These are phyloP conservation scores for Blastomyces parvus DNA, from an alignment of 2,329 filamentous ascomycete genomes.

Conservation along the genomic window DNA sequence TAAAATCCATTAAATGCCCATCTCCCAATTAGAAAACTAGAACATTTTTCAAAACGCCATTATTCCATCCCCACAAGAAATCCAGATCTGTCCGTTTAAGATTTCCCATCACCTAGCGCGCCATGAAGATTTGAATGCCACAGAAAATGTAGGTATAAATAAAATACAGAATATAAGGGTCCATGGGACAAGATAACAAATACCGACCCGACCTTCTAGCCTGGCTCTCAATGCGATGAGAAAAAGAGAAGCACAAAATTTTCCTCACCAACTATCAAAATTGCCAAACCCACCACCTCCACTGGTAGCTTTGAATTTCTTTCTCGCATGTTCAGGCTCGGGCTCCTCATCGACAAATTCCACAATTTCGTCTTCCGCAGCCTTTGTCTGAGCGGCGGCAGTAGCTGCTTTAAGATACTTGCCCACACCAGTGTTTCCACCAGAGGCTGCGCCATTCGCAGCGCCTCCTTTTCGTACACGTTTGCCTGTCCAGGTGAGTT, in stretches of 20 bases:
- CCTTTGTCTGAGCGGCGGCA: constrained; percentile 19
- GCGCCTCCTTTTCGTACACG: constrained; percentile 60
- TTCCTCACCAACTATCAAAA: constrained; percentile 72
- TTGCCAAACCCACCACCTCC: constrained; percentile 69
- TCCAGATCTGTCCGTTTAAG: not conserved
- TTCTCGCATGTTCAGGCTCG: constrained; percentile 60
- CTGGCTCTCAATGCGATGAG: not conserved
- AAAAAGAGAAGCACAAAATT: too few relatives aligned
- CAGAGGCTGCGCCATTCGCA: constrained; percentile 39
- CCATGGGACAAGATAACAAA: not conserved
- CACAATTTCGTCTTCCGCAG: constrained; percentile 49
- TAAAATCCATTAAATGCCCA: not conserved
- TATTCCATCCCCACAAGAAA: not conserved
- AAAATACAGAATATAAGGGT: not conserved
- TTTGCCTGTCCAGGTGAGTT: constrained; percentile 94
- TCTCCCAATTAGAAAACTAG: not conserved
- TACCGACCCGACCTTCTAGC: not conserved
- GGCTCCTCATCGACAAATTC: constrained; percentile 53
- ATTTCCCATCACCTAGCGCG: not conserved
- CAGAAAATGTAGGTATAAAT: not conserved
- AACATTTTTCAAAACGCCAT: not conserved
- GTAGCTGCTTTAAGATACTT: constrained; percentile 68
- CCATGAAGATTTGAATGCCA: not conserved
- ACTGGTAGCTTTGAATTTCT: constrained; percentile 58
- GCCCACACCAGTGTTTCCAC: constrained; percentile 49